These are phyloP conservation scores for Dendrothele bispora DNA, from an alignment of 768 basidiomycete species.

Conservation along the genomic window DNA sequence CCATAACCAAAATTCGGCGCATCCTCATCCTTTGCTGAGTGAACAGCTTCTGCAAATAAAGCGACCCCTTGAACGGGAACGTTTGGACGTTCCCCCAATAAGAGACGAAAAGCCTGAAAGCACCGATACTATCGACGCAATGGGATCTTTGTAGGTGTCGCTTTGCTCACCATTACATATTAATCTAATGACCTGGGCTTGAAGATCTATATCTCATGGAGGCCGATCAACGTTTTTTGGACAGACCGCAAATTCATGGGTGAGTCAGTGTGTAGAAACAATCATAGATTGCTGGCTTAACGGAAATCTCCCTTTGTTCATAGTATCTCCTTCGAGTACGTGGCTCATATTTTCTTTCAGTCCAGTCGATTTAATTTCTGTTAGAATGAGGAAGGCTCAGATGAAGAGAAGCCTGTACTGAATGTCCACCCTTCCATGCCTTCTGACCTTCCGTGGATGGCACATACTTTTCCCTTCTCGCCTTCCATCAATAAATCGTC, in stretches of 20 bases:
- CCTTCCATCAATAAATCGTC: constrained; percentile 41
- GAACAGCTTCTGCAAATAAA: constrained; percentile 67
- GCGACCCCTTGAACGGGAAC: constrained; percentile 64
- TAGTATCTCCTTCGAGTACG: constrained; percentile 68
- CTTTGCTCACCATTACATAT: constrained; percentile 8
- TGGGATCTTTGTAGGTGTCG: constrained; percentile 59
- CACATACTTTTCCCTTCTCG: constrained; percentile 59
- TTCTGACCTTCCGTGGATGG: constrained; percentile 57
- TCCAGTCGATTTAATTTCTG: constrained; percentile 9
- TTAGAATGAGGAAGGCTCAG: constrained; percentile 60
- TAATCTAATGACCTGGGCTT: constrained; percentile 13
- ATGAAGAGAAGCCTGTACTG: constrained; percentile 46
- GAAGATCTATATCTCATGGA: constrained; percentile 59
- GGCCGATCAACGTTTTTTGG: constrained; percentile 69
- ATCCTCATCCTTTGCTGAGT: constrained; percentile 57
- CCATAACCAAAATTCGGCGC: constrained; percentile 45
- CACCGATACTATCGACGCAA: constrained; percentile 58
- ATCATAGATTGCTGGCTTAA: not conserved
- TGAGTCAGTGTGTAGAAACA: constrained; percentile 30
- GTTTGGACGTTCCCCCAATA: constrained; percentile 33
- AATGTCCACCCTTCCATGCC: constrained; percentile 42
- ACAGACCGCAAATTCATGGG: constrained; percentile 68
- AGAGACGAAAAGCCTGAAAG: constrained; percentile 46
- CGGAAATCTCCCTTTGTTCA: not conserved
- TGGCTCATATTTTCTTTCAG: not conserved